Conservation (phyloP, 108 stramenopile genomes). For the Pseudonitzschia delicatissima region DNA sequence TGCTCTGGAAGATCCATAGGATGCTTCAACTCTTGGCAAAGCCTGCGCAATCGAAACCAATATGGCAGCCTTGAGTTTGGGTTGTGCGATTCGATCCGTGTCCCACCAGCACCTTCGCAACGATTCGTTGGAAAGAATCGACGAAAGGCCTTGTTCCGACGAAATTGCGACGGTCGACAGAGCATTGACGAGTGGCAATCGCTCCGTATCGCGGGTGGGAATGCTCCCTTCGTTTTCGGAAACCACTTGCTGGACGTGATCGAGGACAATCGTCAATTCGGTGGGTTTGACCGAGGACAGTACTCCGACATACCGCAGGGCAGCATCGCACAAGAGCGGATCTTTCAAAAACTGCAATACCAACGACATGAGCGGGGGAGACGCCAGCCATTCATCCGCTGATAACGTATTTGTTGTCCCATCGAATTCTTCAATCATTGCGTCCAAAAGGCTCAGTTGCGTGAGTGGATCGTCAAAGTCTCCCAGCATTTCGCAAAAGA, state of each 20-base stretch:
- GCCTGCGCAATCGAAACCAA: constrained; percentile 15
- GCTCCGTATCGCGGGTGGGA: constrained; percentile 16
- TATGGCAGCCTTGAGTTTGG: constrained; percentile 30
- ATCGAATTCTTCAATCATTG: constrained; percentile 22
- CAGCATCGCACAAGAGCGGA: constrained; percentile 21
- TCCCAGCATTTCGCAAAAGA: constrained; percentile 2
- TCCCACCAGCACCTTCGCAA: constrained; percentile 31
- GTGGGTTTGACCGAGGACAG: neutral
- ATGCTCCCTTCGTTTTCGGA: neutral
- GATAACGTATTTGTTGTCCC: neutral
- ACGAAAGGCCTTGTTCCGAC: too few species aligned
- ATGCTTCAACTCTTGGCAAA: constrained; percentile 1
- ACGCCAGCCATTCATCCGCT: constrained; percentile 4
- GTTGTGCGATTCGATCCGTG: constrained; percentile 14
- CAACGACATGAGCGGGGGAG: neutral
- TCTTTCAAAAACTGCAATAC: constrained; percentile 17
- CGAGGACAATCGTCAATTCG: neutral
- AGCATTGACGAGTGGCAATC: constrained; percentile 21
- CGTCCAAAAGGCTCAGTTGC: constrained; percentile 26
- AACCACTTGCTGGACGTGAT: constrained; percentile 10
- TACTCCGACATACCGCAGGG: constrained; percentile 18
- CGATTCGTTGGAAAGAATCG: too few species aligned
- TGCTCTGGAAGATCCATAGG: neutral
- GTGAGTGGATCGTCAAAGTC: constrained; percentile 20
- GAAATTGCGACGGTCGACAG: neutral